These are phyloP conservation scores for Abrus pulchellus DNA, from an alignment of 306 rosid genomes.

Conservation along the genomic window DNA sequence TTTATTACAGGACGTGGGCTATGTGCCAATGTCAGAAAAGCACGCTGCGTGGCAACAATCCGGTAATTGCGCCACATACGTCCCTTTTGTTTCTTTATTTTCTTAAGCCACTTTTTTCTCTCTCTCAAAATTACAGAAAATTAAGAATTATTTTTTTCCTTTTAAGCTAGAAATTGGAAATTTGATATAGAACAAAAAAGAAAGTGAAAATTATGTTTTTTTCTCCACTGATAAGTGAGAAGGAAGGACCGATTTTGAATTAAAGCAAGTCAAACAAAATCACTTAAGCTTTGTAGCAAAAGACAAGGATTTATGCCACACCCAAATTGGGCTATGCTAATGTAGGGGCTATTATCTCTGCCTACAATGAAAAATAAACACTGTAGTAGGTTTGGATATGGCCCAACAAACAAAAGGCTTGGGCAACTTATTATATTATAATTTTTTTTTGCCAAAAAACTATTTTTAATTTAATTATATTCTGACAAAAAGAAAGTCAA, in stretches of 20 bases:
- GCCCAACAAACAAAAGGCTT: not conserved
- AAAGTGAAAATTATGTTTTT: not conserved
- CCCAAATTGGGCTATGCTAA: not conserved
- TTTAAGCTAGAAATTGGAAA: not conserved
- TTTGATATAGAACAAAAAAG: not conserved
- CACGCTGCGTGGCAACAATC: not conserved
- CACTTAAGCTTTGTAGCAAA: not conserved
- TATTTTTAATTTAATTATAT: too few relatives aligned
- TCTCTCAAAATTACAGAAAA: not conserved
- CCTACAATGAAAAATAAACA: too few relatives aligned
- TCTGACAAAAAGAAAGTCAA: too few relatives aligned
- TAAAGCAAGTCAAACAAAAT: not conserved
- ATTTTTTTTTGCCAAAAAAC: too few relatives aligned
- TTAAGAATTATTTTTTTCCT: too few relatives aligned
- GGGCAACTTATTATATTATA: not conserved
- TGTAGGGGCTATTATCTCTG: not conserved
- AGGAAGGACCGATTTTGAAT: not conserved
- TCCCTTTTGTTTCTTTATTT: not conserved
- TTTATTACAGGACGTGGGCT: too few relatives aligned
- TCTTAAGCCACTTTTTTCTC: not conserved
- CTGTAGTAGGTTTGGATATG: not conserved
- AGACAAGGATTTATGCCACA: not conserved
- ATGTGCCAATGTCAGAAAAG: not conserved
- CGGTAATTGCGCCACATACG: conserved; percentile 44
- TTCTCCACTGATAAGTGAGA: not conserved